Conservation (phyloP, 345 rosid genomes). For the Populus tremula region DNA sequence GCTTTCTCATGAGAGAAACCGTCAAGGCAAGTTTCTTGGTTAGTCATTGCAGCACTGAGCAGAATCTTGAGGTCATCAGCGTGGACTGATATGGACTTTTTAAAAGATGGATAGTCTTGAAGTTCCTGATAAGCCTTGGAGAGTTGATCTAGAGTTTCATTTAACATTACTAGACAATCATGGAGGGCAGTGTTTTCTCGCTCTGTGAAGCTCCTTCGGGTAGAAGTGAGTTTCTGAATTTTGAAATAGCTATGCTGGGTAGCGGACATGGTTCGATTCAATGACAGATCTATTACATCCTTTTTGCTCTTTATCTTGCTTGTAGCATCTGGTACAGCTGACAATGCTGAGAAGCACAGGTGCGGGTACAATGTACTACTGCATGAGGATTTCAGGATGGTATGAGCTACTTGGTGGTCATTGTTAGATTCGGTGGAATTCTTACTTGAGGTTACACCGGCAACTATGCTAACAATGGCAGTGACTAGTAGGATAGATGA, state of each 20-base stretch:
- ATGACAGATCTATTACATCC: constrained; percentile 52
- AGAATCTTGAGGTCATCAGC: constrained; percentile 19
- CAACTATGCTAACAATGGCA: constrained; percentile 4
- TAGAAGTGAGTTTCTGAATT: constrained; percentile 38
- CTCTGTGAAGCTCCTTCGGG: constrained; percentile 3
- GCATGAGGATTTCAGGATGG: constrained; percentile 48
- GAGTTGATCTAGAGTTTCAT: constrained; percentile 17
- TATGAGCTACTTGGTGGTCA: constrained; percentile 17
- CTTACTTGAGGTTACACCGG: constrained; percentile 16
- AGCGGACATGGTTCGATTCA: constrained; percentile 48
- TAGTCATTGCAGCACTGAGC: constrained; percentile 24
- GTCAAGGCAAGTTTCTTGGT: constrained; percentile 25
- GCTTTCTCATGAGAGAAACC: constrained; percentile 18
- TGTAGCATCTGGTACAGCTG: constrained; percentile 21
- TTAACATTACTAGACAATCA: constrained; percentile 13
- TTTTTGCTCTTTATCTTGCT: constrained; percentile 37
- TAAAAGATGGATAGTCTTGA: not conserved
- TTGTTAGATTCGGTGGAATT: not conserved
- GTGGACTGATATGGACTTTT: constrained; percentile 25
- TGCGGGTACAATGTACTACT: constrained; percentile 52
- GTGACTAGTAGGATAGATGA: constrained; percentile 20
- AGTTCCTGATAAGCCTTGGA: constrained; percentile 1
- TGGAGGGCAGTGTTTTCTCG: constrained; percentile 4
- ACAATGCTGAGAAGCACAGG: constrained; percentile 55
- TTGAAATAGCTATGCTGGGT: constrained; percentile 48